Conservation (phyloP, 139 green algal genomes). For the Closterium sp. region DNA sequence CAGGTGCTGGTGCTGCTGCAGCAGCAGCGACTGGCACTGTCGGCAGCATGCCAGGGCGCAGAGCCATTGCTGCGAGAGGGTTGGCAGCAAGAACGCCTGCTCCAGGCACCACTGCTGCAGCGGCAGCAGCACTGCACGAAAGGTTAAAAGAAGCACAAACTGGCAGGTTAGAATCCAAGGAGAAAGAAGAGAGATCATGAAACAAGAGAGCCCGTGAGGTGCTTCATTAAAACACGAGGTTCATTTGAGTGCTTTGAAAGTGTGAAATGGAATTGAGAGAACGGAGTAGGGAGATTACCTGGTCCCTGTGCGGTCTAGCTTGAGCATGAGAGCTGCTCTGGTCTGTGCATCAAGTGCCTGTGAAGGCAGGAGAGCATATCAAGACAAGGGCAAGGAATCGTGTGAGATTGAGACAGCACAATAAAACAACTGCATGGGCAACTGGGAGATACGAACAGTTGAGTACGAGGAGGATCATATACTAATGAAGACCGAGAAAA, state of each 20-base stretch:
- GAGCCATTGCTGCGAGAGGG: neutral
- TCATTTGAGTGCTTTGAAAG: too few species aligned
- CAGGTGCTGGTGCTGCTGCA: neutral
- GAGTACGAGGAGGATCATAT: too few species aligned
- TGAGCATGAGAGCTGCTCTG: neutral
- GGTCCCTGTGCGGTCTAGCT: neutral
- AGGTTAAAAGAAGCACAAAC: too few species aligned
- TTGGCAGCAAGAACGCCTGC: neutral
- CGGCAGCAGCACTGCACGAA: neutral
- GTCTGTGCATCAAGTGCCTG: neutral
- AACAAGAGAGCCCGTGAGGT: too few species aligned
- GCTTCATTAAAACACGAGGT: too few species aligned
- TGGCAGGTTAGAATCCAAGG: too few species aligned
- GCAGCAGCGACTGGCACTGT: neutral
- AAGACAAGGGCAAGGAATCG: too few species aligned
- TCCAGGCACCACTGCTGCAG: neutral
- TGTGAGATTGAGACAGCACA: neutral
- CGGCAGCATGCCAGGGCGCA: neutral
- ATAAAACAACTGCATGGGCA: too few species aligned
- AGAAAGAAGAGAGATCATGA: too few species aligned
- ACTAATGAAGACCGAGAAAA: too few species aligned
- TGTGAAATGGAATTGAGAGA: too few species aligned
- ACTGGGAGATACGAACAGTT: too few species aligned
- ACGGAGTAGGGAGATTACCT: neutral
- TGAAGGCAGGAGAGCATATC: neutral